phyloP scores from a whole-genome alignment of 2,329 filamentous ascomycete species.

The Fusarium solani-melongenae region DNA sequence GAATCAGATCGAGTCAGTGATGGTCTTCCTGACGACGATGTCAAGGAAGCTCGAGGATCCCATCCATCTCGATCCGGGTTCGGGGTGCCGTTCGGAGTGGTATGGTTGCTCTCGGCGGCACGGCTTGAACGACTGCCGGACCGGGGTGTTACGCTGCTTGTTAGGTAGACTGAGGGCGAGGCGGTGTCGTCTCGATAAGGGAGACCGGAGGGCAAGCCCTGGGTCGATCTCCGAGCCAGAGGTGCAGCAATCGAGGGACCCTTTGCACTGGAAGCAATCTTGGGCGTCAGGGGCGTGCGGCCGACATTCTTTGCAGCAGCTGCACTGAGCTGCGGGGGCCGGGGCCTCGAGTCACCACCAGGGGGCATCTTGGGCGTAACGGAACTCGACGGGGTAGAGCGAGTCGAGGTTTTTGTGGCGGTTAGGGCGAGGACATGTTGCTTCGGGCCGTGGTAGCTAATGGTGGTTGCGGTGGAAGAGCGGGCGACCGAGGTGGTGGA shows the following conservation, averaged over 20 bases:
- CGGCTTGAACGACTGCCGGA: constrained; percentile 79
- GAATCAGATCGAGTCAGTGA: constrained; percentile 39
- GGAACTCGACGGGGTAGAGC: constrained; percentile 42
- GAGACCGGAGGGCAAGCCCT: constrained; percentile 12
- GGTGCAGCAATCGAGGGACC: constrained; percentile 55
- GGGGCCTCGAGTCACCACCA: constrained; percentile 67
- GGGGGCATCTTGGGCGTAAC: constrained; percentile 53
- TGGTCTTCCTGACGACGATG: constrained; percentile 37
- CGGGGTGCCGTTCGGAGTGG: constrained; percentile 73
- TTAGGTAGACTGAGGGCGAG: constrained; percentile 57
- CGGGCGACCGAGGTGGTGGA: constrained; percentile 32
- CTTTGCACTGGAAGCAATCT: constrained; percentile 60
- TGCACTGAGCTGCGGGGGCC: constrained; percentile 76
- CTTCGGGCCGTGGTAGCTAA: constrained; percentile 39
- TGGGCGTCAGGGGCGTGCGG: constrained; percentile 64
- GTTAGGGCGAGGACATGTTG: constrained; percentile 48
- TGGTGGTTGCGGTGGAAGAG: constrained; percentile 24
- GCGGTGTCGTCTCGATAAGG: constrained; percentile 32
- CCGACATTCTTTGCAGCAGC: constrained; percentile 65
- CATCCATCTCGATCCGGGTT: constrained; percentile 58
- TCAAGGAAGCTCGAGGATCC: constrained; percentile 54
- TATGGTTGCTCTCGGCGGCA: constrained; percentile 70
- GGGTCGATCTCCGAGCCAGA: constrained; percentile 51
- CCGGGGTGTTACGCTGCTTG: constrained; percentile 80
- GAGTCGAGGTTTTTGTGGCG: constrained; percentile 43